Conservation (phyloP, 495 filamentous ascomycete species). For the Trichoderma virens region DNA sequence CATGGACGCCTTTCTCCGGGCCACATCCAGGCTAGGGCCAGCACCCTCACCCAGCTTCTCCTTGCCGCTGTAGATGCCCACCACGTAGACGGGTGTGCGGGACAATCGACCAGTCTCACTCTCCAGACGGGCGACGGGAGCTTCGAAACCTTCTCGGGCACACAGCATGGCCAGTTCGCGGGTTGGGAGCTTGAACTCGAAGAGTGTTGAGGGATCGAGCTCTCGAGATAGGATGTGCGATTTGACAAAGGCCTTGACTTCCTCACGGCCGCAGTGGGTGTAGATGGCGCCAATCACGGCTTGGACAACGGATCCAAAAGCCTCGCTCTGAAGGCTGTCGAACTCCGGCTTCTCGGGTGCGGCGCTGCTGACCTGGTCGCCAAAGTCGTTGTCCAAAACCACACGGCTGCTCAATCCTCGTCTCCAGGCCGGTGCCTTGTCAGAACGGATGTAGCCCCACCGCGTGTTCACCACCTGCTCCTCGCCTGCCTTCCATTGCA, state of each 20-base stretch:
- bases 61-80: constrained; percentile 81
- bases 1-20: constrained; percentile 68
- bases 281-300: constrained; percentile 79
- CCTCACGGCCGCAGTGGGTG: constrained; percentile 62
- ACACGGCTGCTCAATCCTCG: constrained; percentile 62
- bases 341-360: constrained; percentile 17
- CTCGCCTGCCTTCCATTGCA: constrained; percentile 60
- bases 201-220: constrained; percentile 66
- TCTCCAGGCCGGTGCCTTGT: constrained; percentile 45
- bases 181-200: constrained; percentile 74
- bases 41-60: constrained; percentile 86
- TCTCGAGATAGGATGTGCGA: constrained; percentile 75
- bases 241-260: constrained; percentile 71
- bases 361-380: constrained; percentile 37
- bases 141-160: constrained; percentile 78
- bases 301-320: constrained; percentile 62
- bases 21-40: constrained; percentile 66
- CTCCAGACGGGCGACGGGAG: constrained; percentile 76
- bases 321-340: constrained; percentile 24
- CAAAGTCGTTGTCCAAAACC: constrained; percentile 74
- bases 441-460: constrained; percentile 34
- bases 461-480: constrained; percentile 32
- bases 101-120: constrained; percentile 80
- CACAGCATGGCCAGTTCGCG: constrained; percentile 75
- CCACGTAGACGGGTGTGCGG: constrained; percentile 83